phyloP scores from a whole-genome alignment of 2,329 filamentous ascomycete species.

The Talaromyces sp. region DNA sequence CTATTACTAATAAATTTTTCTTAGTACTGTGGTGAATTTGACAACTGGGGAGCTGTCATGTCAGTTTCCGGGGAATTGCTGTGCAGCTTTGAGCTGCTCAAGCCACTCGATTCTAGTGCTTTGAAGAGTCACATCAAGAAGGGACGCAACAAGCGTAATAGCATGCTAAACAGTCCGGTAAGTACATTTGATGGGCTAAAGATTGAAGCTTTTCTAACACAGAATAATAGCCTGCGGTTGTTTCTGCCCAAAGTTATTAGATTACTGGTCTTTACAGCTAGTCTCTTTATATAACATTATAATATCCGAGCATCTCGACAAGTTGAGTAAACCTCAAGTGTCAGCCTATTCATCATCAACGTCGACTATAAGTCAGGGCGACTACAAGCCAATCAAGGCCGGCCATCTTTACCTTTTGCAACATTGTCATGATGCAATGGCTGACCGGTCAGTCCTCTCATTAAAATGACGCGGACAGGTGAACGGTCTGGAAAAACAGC shows the following conservation, averaged over 20 bases:
- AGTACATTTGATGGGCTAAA: constrained; percentile 38
- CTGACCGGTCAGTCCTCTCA: neutral
- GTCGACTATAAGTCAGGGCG: neutral
- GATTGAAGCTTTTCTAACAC: constrained; percentile 14
- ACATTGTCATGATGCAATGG: neutral
- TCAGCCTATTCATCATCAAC: constrained; percentile 1
- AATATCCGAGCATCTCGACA: constrained; percentile 2
- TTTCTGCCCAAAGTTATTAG: constrained; percentile 43
- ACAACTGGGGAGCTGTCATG: constrained; percentile 99
- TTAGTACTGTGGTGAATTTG: constrained; percentile 96
- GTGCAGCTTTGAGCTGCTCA: constrained; percentile 94
- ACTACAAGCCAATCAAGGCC: neutral
- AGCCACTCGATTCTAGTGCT: constrained; percentile 91
- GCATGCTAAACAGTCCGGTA: constrained; percentile 94
- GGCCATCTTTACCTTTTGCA: neutral
- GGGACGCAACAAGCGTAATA: constrained; percentile 87
- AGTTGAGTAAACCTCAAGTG: neutral
- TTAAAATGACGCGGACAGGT: neutral
- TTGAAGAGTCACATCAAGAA: constrained; percentile 99
- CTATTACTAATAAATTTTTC: constrained; percentile 19
- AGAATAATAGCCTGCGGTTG: constrained; percentile 35
- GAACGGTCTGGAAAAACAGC: neutral
- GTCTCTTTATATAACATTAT: constrained; percentile 5
- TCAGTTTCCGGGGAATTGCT: constrained; percentile 89
- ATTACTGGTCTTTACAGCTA: constrained; percentile 2